phyloP scores from a whole-genome alignment of 441 rosid genomes.

The Gossypium armourianum region DNA sequence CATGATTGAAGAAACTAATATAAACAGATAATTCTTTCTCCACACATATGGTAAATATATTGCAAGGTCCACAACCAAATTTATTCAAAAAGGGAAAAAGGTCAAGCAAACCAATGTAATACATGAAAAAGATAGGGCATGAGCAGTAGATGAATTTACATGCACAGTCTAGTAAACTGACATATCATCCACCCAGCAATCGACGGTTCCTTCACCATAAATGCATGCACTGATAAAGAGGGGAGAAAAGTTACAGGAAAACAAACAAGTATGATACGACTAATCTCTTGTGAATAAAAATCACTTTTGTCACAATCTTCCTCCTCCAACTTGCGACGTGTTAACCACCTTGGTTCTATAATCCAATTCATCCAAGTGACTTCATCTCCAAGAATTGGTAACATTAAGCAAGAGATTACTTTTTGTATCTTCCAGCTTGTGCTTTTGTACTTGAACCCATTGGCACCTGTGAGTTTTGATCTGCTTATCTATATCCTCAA shows the following conservation, averaged over 20 bases:
- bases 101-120: background rate
- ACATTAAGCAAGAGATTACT: too few species aligned
- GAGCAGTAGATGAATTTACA: background rate
- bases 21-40: slow-evolving; percentile 4
- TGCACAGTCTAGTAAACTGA: slow-evolving; percentile 5
- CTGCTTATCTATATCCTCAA: too few species aligned
- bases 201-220: background rate
- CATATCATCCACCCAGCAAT: background rate
- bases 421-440: too few species aligned
- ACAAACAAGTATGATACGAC: background rate
- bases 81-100: background rate
- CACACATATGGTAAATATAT: background rate
- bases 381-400: too few species aligned
- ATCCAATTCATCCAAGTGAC: too few species aligned
- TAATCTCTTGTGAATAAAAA: too few species aligned
- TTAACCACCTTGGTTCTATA: too few species aligned
- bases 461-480: too few species aligned
- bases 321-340: too few species aligned
- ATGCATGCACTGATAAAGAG: background rate
- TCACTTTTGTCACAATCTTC: too few species aligned
- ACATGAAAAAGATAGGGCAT: background rate
- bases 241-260: background rate
- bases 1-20: background rate
- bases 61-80: background rate
- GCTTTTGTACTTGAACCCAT: too few species aligned